These are phyloP conservation scores for Yamadazyma laniorum DNA, from an alignment of 805 yeast species.

Conservation along the genomic window DNA sequence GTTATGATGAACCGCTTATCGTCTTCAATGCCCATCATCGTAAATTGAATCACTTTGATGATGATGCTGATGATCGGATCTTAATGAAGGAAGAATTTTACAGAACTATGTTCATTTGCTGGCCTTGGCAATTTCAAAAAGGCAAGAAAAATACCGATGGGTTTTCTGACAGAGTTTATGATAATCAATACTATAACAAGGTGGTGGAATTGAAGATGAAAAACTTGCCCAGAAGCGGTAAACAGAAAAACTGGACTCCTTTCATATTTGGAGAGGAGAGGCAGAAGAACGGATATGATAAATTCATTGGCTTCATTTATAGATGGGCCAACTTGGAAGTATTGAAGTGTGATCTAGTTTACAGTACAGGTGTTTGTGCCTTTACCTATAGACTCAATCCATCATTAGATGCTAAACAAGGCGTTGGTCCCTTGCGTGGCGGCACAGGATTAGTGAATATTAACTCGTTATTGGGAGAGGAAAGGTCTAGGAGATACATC, in stretches of 20 bases:
- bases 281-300: conserved; percentile 17
- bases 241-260: conserved; percentile 44
- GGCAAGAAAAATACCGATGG: conserved; percentile 27
- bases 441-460: conserved; percentile 35
- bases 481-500: conserved; percentile 11
- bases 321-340: conserved; percentile 27
- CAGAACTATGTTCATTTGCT: conserved; percentile 31
- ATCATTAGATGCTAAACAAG: conserved; percentile 5
- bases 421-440: conserved; percentile 36
- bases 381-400: conserved; percentile 12
- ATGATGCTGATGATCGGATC: conserved; percentile 14
- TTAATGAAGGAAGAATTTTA: conserved; percentile 13
- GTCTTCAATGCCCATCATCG: conserved; percentile 37
- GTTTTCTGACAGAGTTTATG: conserved; percentile 11
- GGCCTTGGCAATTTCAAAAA: conserved; percentile 35
- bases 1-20: conserved; percentile 46
- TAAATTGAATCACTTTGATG: conserved; percentile 16
- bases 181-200: conserved; percentile 18
- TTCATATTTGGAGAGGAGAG: conserved; percentile 27
- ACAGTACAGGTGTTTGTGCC: conserved; percentile 16
- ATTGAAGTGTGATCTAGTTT: conserved; percentile 17
- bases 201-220: conserved; percentile 19
- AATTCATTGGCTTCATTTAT: conserved; percentile 27
- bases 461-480: conserved; percentile 14
- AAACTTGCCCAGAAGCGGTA: conserved; percentile 12